phyloP scores from a whole-genome alignment of 2,329 filamentous ascomycete species.

The Calonectria naviculata region DNA sequence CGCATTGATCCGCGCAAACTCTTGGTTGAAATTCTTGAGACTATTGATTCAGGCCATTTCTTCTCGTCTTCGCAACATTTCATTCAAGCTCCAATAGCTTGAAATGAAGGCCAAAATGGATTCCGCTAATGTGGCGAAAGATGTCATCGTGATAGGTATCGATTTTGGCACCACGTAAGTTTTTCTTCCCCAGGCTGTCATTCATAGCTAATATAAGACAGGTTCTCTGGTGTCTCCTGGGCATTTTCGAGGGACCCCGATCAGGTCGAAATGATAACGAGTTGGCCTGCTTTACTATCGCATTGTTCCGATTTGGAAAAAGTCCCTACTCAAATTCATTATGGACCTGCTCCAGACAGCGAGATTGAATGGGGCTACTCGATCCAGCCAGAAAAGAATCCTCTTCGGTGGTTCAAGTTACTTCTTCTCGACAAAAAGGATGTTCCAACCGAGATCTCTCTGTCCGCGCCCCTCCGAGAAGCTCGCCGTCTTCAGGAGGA shows the following conservation, averaged over 20 bases:
- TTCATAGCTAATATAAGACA: constrained; percentile 23
- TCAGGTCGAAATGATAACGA: constrained; percentile 44
- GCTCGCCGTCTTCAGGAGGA: neutral
- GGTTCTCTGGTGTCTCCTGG: constrained; percentile 55
- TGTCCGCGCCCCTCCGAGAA: constrained; percentile 32
- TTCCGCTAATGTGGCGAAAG: neutral
- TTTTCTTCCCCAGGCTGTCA: fast-evolving
- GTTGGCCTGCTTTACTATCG: constrained; percentile 38
- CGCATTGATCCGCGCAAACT: neutral
- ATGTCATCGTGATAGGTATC: constrained; percentile 51
- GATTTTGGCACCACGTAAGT: constrained; percentile 60
- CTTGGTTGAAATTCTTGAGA: neutral
- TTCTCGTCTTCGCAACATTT: no score
- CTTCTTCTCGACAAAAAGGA: constrained; percentile 48
- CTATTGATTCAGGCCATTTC: no score
- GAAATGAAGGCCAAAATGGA: neutral
- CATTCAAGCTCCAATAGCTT: neutral
- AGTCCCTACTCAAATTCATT: constrained; percentile 41
- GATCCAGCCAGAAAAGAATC: constrained; percentile 30
- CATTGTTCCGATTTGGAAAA: constrained; percentile 46
- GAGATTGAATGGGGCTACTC: constrained; percentile 46
- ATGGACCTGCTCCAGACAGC: fast-evolving
- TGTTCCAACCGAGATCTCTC: constrained; percentile 32
- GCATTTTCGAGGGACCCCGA: constrained; percentile 42
- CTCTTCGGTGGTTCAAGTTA: constrained; percentile 55